Evolutionary conservation across 768 basidiomycete species (phyloP).

Genomic region (Tricholoma sp.): DNA sequence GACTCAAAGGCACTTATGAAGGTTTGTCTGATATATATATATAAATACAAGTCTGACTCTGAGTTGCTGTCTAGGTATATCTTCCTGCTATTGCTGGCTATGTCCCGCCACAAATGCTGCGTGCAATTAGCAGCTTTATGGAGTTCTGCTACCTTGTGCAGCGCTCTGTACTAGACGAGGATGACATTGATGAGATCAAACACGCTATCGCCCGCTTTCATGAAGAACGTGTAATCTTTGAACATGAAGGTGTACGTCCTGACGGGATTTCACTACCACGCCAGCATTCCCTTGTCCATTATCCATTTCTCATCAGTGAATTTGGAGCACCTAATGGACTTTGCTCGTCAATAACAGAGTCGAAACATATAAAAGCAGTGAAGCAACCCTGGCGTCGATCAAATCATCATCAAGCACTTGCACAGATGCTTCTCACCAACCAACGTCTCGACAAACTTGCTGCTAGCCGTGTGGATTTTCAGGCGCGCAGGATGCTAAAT

Average conservation of each 20-base stretch:
- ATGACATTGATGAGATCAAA: neutral
- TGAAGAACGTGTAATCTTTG: conserved; percentile 4
- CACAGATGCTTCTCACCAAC: neutral
- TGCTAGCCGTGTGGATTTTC: conserved; percentile 3
- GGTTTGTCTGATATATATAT: neutral
- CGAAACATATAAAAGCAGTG: neutral
- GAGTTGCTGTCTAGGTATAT: conserved; percentile 13
- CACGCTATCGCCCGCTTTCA: conserved; percentile 7
- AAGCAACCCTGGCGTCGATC: neutral
- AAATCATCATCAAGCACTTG: neutral
- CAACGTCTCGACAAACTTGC: conserved; percentile 7
- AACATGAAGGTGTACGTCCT: conserved; percentile 2
- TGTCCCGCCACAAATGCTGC: conserved; percentile 12
- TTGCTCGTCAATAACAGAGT: conserved; percentile 28
- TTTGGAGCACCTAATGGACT: conserved; percentile 20
- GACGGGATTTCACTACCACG: conserved; percentile 12
- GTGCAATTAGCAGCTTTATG: no score
- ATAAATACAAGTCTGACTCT: neutral
- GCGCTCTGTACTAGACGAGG: neutral
- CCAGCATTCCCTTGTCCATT: conserved; percentile 9
- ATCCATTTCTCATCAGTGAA: neutral
- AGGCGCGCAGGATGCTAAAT: conserved; percentile 1
- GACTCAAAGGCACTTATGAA: neutral
- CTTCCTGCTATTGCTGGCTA: conserved; percentile 19
- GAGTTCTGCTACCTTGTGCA: no score